Evolutionary conservation across 208 protist species (phyloP), one percentile per base, ranked within the genome.

Genomic region (Endotrypanum monterogeii): DNA sequence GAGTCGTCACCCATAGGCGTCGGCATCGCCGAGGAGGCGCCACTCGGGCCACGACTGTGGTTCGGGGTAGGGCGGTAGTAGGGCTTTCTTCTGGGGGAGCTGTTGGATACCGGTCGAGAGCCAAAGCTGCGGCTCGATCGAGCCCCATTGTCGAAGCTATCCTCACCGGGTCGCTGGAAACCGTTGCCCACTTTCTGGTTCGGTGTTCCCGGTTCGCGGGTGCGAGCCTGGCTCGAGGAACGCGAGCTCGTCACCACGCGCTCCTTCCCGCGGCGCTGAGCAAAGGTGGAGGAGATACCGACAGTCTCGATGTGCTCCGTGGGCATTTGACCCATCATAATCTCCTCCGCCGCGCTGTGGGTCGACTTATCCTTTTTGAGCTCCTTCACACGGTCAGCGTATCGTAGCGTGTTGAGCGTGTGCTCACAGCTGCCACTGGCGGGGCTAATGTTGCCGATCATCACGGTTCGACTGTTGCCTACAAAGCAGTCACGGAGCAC

Each of bases 391-490:
- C 89, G 88, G 58, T 87, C 87, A n/a, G 93, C 93, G 75, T 93
- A 97, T 67, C 87, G 90, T 54, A 97, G 84, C 44, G 93, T 97
- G 77, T 89, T 93, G 54, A 91, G 83, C 18, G 93, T 93, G 74
- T 97, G 87, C 76, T 96, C 89, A 73, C 86, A 94, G 82, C 90
- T 93, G 66, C 86, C 88, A 63, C 86, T 86, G 8, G 87, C 86
- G 2, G 97, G 97, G 55, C 92, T 90, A 69, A 99, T 87, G 65
- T 92, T 97, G 69, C 91, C 96, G 69, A 98, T 98, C 94, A 99
- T 96, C 50, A 99, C 88, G 1, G 97, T 98, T 12, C 91, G 93
- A 66, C 94, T 97, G 86, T 98, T 97, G 25, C 96, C 96, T 30
- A 88, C 92, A 55, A 97, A 88, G 73, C 91, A 94, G 75, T 96